Conservation (phyloP, 106 monocot species). For the Agapanthus africanus region DNA sequence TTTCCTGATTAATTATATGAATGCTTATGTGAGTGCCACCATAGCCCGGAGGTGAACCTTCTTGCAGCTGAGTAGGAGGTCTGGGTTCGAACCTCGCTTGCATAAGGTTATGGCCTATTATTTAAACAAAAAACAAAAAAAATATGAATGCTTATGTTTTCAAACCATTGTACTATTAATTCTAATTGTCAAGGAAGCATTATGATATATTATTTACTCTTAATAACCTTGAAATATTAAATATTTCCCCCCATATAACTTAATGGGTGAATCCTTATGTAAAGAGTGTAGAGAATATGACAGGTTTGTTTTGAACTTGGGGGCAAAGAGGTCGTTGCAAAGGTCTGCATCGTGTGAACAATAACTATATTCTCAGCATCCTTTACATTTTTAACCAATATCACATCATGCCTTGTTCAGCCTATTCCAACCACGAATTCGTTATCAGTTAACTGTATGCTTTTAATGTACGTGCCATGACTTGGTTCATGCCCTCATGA, state of each 20-base stretch:
- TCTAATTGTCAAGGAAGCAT: not conserved
- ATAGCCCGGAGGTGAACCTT: too few species aligned
- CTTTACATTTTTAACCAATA: not conserved
- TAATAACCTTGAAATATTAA: not conserved
- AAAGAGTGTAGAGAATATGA: too few species aligned
- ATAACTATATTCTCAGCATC: not conserved
- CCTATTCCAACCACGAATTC: not conserved
- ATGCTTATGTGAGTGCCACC: too few species aligned
- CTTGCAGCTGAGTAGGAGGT: too few species aligned
- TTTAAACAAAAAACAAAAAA: too few species aligned
- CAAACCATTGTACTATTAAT: not conserved
- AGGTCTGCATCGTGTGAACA: not conserved
- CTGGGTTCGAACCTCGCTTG: too few species aligned
- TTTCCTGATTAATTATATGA: too few species aligned
- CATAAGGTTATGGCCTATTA: too few species aligned
- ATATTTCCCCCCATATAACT: not conserved
- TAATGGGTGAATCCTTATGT: not conserved
- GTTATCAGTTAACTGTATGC: conserved; percentile 1
- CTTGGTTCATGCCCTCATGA: not conserved
- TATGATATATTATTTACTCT: not conserved
- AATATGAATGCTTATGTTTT: too few species aligned
- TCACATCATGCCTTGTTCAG: not conserved
- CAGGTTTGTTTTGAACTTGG: not conserved
- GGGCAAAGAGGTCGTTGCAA: not conserved
- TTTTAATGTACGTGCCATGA: not conserved